Base-by-base conservation (phyloP, 225 moss, liverwort and hornwort species). In the Physcomitrellopsis africana region DNA sequence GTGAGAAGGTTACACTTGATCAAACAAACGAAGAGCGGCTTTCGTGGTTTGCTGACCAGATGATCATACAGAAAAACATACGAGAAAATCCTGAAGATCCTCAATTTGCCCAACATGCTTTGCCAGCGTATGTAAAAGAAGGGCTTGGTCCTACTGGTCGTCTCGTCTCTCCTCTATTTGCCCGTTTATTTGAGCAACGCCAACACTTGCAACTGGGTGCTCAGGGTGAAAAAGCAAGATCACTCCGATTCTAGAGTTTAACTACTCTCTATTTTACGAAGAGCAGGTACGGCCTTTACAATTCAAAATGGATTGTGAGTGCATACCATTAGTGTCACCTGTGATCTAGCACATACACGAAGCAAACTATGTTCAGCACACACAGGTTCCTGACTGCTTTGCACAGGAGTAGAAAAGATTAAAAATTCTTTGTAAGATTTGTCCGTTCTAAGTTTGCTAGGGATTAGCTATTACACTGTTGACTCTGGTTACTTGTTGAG, bases 21-120 rank as follows among this genome's bases (percentile, higher is more conserved):
- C 85, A 90, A 51, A 90, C 90, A 0, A 80, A 94, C 41, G 85
- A 80, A 4, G 92, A 92, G 65, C 78, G 94, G 0, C 77, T 94
- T 8, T 86, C 87, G 15, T 94, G 94, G 94, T 94, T 94, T 82
- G 94, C 94, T 47, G 92, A 94, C 65, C 92, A 94, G 74, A 60
- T 94, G 12, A 92, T 94, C 26, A 79, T 81, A 13, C 92, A 94
- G 29, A 94, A 86, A 12, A 84, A 56, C 11, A 24, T 89, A 2
- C 77, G 84, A 1, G 90, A 94, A 52, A 73, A 57, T 3, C 74
- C 74, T 9, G 55, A 70, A 55, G 66, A 70, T 24, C 27, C 63
- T 9, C 37, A 65, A 11, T 61, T 56, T 13, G 63, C 80, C 23
- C 42, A 83, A 51, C 86, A 83, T 7, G 10, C 70, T 10, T 20